Percentiles rank a stretch among this genome's conserved stretches.
Conservation (phyloP, 169 alveolate genomes). For the Sarcocystis neurona region DNA sequence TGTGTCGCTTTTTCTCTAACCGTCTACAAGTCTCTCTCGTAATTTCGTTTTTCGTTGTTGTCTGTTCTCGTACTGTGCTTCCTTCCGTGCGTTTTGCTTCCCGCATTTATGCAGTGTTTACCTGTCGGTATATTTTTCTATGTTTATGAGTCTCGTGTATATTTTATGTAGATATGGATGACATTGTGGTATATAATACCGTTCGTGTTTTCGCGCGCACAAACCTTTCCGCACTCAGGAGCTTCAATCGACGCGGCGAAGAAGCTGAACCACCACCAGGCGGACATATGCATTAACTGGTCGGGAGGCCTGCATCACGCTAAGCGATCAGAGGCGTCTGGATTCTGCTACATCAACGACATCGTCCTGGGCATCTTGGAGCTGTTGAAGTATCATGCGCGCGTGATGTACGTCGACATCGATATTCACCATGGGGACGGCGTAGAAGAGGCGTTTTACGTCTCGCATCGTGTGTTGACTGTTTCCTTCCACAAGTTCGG, state of each 20-base stretch:
- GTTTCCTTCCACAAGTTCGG: conserved; percentile 98
- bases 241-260: conserved; percentile 97
- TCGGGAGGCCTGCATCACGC: conserved; percentile 99
- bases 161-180: neutral
- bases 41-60: too few species aligned
- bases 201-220: neutral
- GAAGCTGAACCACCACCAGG: conserved; percentile 90
- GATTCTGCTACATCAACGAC: conserved; percentile 99
- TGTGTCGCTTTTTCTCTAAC: too few species aligned
- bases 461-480: conserved; percentile 97
- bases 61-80: too few species aligned
- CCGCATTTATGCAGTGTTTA: too few species aligned
- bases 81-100: too few species aligned
- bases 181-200: too few species aligned
- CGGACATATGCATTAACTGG: conserved; percentile 97
- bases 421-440: conserved; percentile 99
- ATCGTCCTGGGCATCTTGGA: conserved; percentile 97
- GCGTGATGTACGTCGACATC: conserved; percentile 98
- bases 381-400: conserved; percentile 95
- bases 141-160: neutral
- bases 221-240: conserved; percentile 62
- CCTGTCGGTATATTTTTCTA: too few species aligned
- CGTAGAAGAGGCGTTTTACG: conserved; percentile 96
- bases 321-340: conserved; percentile 96
- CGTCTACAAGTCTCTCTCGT: too few species aligned